Conservation (phyloP, 2,329 filamentous ascomycete species). For the Cladosporium austrohemisphaericum region DNA sequence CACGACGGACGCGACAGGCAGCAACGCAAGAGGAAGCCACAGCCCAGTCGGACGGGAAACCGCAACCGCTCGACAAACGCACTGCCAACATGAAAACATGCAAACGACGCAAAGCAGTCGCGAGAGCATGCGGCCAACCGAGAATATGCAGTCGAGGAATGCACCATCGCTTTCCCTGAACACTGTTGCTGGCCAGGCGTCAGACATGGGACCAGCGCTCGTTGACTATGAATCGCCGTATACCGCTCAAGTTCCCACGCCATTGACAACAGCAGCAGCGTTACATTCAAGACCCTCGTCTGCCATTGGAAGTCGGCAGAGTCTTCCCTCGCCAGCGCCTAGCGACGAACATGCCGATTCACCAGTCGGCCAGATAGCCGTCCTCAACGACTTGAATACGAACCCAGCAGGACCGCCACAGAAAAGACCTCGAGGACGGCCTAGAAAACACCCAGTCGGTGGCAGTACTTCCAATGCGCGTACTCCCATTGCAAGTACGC, state of each 20-base stretch:
- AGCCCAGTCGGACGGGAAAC: neutral
- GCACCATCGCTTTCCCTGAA: no score
- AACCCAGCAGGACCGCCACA: no score
- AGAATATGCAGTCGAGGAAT: no score
- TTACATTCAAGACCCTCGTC: neutral
- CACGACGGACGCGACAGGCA: neutral
- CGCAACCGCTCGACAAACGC: neutral
- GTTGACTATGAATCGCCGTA: constrained; percentile 14
- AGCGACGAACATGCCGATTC: constrained; percentile 51
- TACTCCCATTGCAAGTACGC: neutral
- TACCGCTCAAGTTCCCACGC: constrained; percentile 20
- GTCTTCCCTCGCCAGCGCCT: constrained; percentile 60
- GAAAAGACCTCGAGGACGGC: neutral
- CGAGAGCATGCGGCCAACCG: no score
- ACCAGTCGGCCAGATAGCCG: neutral
- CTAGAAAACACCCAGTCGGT: constrained; percentile 1
- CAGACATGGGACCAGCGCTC: neutral
- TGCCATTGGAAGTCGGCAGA: constrained; percentile 16
- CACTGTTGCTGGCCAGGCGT: neutral
- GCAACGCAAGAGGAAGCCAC: no score
- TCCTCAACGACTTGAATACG: neutral
- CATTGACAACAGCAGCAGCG: constrained; percentile 1
- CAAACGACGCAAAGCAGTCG: no score
- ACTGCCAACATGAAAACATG: no score
- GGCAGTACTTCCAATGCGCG: neutral